Percentiles rank a stretch among this genome's conserved stretches.
Evolutionary conservation across 2,329 filamentous ascomycete species (phyloP).

Genomic region (Fusarium scirpi): DNA sequence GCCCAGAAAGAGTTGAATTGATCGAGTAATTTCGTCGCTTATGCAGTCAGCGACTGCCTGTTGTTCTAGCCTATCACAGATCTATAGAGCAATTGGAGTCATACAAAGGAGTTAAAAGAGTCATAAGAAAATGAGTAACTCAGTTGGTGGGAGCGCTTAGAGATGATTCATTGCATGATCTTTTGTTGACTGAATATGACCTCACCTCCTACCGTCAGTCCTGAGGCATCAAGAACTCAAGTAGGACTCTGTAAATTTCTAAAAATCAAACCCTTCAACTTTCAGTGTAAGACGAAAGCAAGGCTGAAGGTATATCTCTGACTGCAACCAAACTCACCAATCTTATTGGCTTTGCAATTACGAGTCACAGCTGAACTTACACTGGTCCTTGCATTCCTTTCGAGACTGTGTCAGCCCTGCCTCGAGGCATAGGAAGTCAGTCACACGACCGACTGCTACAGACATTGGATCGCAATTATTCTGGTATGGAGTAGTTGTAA

Average conservation of each 20-base stretch:
- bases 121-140: slow-evolving; percentile 24
- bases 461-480: slow-evolving; percentile 1
- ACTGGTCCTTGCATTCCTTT: not conserved
- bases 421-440: not conserved
- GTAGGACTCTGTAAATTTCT: slow-evolving; percentile 12
- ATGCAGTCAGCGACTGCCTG: not conserved
- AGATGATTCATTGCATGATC: not conserved
- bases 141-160: not conserved
- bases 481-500: slow-evolving; percentile 21
- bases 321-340: not conserved
- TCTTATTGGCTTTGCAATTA: not conserved
- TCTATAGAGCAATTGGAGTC: slow-evolving; percentile 25
- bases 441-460: slow-evolving; percentile 4
- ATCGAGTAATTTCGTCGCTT: not conserved
- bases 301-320: slow-evolving; percentile 34
- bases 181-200: not conserved
- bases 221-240: slow-evolving; percentile 45
- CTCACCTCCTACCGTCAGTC: slow-evolving; percentile 4
- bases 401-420: not conserved
- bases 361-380: not conserved
- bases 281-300: slow-evolving; percentile 26
- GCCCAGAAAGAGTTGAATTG: not conserved
- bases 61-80: slow-evolving; percentile 11
- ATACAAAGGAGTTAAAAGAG: slow-evolving; percentile 26
- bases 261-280: slow-evolving; percentile 9